Base-by-base conservation (phyloP, 495 filamentous ascomycete species). In the Saxispiralis lemnorum region DNA sequence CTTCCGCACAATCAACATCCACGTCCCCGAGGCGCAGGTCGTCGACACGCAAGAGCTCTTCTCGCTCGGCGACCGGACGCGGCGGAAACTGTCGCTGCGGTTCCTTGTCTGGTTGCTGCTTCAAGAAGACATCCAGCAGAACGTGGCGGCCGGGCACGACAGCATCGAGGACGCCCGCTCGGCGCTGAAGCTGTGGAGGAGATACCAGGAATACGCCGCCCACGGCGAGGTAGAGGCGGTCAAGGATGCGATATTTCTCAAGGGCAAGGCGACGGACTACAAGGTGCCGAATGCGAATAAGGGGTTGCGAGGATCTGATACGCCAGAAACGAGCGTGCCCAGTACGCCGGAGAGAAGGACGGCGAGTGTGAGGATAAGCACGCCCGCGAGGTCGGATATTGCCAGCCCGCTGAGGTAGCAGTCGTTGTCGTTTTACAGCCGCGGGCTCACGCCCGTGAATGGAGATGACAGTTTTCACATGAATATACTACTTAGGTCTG, bases 1-100 rank as follows among this genome's bases (percentile, higher is more conserved):
- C 56, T 99, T 96, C 64, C 83, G 89, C 31, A 89, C 85, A 39
- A 92, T 93, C 63, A 95, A 99, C 58, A 94, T 99, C 43, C 82
- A 93, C 56, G 79, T 97, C 5, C 89, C 92, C 2, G 84, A 83
- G 58, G 61, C 70, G 24, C 89, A 99, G 56, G 79, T 93, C 13
- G 80, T 95, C 30, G 89, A 99, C 59, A 99, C 89, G 1, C 82
- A 83, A 37, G 76, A 86, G 37, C 67, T 92, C 14, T 95, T 88
- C 65, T 84, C 79, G 62, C 68, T 81, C 39, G 70, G 75, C 62
- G 51, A 71, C 53, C 59, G 71, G 1, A 49, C 35, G 7, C 60
- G 75, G 45, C 79, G 89, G 16, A 84, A 84, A 54, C 71, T 99
- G 1, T 82, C 76, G 35, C 71, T 97, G 6, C 76, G 83, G 20